These are phyloP conservation scores for Globisporangium carolinianum DNA, from an alignment of 352 stramenopile species.

Conservation along the genomic window DNA sequence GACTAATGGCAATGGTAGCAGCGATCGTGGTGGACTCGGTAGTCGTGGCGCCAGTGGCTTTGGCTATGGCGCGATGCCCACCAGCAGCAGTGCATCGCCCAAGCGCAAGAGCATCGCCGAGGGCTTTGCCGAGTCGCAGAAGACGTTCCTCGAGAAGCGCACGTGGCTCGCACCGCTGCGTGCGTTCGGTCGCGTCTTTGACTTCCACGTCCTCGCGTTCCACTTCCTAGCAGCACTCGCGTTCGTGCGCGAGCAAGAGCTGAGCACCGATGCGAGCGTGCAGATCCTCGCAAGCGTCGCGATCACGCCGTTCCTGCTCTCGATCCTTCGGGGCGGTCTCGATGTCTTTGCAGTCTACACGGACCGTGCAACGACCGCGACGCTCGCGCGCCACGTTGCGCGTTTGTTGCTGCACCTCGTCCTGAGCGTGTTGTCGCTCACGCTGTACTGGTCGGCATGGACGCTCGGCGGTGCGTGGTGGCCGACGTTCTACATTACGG, in stretches of 20 bases:
- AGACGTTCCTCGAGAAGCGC: constrained; percentile 98
- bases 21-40: not conserved
- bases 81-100: constrained; percentile 21
- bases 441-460: constrained; percentile 82
- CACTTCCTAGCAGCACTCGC: constrained; percentile 91
- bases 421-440: constrained; percentile 49
- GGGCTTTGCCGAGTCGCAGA: constrained; percentile 86
- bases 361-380: constrained; percentile 29
- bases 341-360: constrained; percentile 87
- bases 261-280: constrained; percentile 75
- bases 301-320: constrained; percentile 87
- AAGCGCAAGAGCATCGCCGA: constrained; percentile 85
- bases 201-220: constrained; percentile 97
- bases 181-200: constrained; percentile 93
- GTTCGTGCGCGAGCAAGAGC: constrained; percentile 90
- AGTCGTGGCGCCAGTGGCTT: constrained; percentile 19
- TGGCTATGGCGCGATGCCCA: constrained; percentile 10
- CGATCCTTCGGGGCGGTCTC: constrained; percentile 87
- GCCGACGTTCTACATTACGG: constrained; percentile 49
- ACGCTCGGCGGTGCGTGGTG: constrained; percentile 53
- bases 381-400: constrained; percentile 82
- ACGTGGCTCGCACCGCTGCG: constrained; percentile 95
- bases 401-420: constrained; percentile 75
- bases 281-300: constrained; percentile 90
- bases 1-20: constrained; percentile 8